Percentiles rank a stretch among this genome's conserved stretches.
These are phyloP conservation scores for Metarhizium anisopliae DNA, from an alignment of 2,329 filamentous ascomycete genomes.

Conservation along the genomic window DNA sequence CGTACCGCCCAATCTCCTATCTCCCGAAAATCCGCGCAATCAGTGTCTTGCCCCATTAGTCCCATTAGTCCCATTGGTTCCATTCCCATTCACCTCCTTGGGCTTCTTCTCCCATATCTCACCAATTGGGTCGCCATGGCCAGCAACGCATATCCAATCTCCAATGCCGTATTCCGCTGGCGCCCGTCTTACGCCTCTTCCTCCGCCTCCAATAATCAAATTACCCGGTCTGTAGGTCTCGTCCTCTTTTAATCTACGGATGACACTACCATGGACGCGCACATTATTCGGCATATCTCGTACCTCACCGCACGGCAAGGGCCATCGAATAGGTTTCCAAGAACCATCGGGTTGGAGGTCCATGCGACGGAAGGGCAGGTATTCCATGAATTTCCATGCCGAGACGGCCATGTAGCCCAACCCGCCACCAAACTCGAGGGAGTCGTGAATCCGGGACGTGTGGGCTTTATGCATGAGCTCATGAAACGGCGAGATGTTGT, in stretches of 20 bases:
- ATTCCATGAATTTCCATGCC: slow-evolving; percentile 73
- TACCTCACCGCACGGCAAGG: slow-evolving; percentile 66
- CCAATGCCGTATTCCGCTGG: slow-evolving; percentile 57
- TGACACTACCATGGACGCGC: slow-evolving; percentile 64
- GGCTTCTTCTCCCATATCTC: slow-evolving; percentile 49
- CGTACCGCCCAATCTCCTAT: not conserved
- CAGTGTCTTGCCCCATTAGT: not conserved
- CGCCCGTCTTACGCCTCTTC: slow-evolving; percentile 56
- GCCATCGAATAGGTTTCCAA: slow-evolving; percentile 76
- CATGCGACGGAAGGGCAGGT: slow-evolving; percentile 72
- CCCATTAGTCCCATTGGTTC: not conserved
- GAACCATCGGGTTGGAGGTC: slow-evolving; percentile 63
- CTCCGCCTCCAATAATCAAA: slow-evolving; percentile 70
- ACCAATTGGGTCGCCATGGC: slow-evolving; percentile 57
- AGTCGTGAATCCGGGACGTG: slow-evolving; percentile 56
- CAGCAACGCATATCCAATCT: slow-evolving; percentile 58
- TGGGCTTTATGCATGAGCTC: slow-evolving; percentile 49
- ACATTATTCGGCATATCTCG: slow-evolving; percentile 66
- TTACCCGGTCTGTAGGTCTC: slow-evolving; percentile 65
- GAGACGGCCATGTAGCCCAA: slow-evolving; percentile 46
- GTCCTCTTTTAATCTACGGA: slow-evolving; percentile 59
- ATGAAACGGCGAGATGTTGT: slow-evolving; percentile 35
- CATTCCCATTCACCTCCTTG: slow-evolving; percentile 4
- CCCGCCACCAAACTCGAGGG: slow-evolving; percentile 55
- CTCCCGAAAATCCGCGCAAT: not conserved